A percentile compares a stretch with the other conserved stretches of the same genome.
Evolutionary conservation across 176 grass and related monocot genomes (phyloP).

Genomic region (Rhynchospora tenuis): DNA sequence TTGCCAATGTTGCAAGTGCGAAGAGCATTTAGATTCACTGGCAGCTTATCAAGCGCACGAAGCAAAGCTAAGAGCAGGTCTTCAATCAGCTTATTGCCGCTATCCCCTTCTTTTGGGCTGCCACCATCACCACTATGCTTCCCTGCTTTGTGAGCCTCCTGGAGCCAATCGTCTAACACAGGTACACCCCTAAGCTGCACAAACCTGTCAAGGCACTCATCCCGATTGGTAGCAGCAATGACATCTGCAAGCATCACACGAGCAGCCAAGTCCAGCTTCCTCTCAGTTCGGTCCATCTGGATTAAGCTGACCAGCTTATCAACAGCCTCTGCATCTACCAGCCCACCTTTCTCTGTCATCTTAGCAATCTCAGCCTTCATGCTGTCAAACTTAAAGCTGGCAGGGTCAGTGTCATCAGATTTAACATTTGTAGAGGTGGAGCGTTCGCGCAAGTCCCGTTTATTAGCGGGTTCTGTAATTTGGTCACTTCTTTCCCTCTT

Average conservation of each 20-base stretch:
- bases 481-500: conserved; percentile 78
- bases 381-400: conserved; percentile 41
- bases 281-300: conserved; percentile 62
- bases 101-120: conserved; percentile 68
- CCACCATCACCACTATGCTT: conserved; percentile 54
- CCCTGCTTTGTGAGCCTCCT: conserved; percentile 72
- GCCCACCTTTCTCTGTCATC: conserved; percentile 64
- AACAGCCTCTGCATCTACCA: conserved; percentile 61
- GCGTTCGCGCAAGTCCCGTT: conserved; percentile 36
- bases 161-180: conserved; percentile 83
- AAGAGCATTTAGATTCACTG: conserved; percentile 78
- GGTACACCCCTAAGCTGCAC: conserved; percentile 74
- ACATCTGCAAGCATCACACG: conserved; percentile 65
- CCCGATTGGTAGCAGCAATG: conserved; percentile 61
- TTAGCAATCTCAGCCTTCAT: conserved; percentile 55
- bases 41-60: conserved; percentile 75
- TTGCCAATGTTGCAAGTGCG: conserved; percentile 90
- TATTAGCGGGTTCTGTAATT: conserved; percentile 42
- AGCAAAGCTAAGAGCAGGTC: conserved; percentile 75
- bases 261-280: conserved; percentile 56
- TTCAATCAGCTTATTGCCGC: conserved; percentile 57
- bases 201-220: conserved; percentile 63
- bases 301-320: conserved; percentile 72
- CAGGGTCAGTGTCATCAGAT: conserved; percentile 43
- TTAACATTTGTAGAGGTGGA: conserved; percentile 27